Base-by-base conservation (phyloP, 768 basidiomycete genomes). In the Astraeus odoratus region DNA sequence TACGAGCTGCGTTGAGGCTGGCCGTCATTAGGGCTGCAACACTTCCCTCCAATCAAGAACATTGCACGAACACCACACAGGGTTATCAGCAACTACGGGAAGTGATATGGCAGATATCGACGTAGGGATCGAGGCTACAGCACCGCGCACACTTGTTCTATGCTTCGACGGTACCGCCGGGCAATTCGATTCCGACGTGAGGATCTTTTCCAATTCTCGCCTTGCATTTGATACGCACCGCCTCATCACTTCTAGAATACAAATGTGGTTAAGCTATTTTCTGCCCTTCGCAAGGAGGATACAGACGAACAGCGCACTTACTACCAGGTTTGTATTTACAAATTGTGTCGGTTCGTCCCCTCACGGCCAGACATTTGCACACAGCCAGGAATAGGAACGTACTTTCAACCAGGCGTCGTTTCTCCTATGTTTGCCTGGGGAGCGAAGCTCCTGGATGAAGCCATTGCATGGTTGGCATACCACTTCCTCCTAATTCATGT, bases 101-200 rank as follows among this genome's bases (percentile, higher is more conserved):
- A 13, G 19, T 25, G 23, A 23, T 13, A 13, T 20, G 10, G 46
- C 37, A 20, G 29, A 24, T 8, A 42, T 27, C 23, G 25, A 49
- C 20, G 5, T 41, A 6, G 40, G 47, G 6, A 6, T 23, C 10
- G 44, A 42, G 26, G 19, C 16, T 25, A 46, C 48, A 9, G 43
- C 46, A 33, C 55, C 70, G 8, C 72, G 76, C 25, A 72, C 71
- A 0, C 69, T 83, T 23, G 67, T 85, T 24, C 65, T 86, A 19
- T 83, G 80, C 59, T 86, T 86, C 54, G 84, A 86, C 51, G 84
- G 84, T 10, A 85, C 84, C 3, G 59, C 70, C 2, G 68, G 68
- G 43, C 70, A 78, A 52, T 85, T 75, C 49, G 63, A 69, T 48
- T 57, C 62, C 3, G 54, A 59, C 46, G 82, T 80, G 50, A 24